A percentile compares a stretch with the other conserved stretches of the same genome.
Conservation (phyloP, 192 early-diverging fungal genomes). For the Gaertneriomyces semiglobifer region DNA sequence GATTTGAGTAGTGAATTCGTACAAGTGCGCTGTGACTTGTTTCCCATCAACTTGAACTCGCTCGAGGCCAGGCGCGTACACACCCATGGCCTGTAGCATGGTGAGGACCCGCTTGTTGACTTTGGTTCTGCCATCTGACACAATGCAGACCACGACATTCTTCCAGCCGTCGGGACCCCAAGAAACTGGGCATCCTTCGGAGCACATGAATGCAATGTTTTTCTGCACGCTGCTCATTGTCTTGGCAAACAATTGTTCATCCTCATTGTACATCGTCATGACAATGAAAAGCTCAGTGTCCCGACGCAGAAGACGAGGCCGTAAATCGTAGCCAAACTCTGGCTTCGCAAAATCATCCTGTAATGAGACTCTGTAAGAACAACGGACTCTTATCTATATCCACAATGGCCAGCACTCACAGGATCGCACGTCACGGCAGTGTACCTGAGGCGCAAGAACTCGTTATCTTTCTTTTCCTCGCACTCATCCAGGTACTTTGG, state of each 20-base stretch:
- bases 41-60: conserved; percentile 50
- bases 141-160: conserved; percentile 48
- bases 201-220: conserved; percentile 87
- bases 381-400: no score
- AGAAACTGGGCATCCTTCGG: conserved; percentile 62
- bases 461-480: conserved; percentile 17
- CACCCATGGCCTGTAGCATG: conserved; percentile 70
- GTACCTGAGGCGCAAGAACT: conserved; percentile 62
- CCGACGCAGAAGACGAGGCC: conserved; percentile 61
- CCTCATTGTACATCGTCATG: conserved; percentile 87
- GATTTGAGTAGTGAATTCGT: conserved; percentile 83
- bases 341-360: conserved; percentile 60
- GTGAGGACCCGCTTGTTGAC: conserved; percentile 64
- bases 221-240: conserved; percentile 83
- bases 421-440: conserved; percentile 86
- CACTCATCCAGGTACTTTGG: conserved; percentile 30
- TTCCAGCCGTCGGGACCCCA: conserved; percentile 65
- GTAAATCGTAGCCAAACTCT: conserved; percentile 60
- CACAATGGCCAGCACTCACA: no score
- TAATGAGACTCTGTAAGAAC: conserved; percentile 24
- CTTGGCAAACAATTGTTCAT: conserved; percentile 83
- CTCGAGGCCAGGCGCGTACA: conserved; percentile 62
- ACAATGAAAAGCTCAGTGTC: conserved; percentile 86
- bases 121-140: conserved; percentile 74
- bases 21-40: conserved; percentile 76